These are phyloP conservation scores for Penicillium sp. DNA, from an alignment of 2,329 filamentous ascomycete genomes.

Conservation along the genomic window DNA sequence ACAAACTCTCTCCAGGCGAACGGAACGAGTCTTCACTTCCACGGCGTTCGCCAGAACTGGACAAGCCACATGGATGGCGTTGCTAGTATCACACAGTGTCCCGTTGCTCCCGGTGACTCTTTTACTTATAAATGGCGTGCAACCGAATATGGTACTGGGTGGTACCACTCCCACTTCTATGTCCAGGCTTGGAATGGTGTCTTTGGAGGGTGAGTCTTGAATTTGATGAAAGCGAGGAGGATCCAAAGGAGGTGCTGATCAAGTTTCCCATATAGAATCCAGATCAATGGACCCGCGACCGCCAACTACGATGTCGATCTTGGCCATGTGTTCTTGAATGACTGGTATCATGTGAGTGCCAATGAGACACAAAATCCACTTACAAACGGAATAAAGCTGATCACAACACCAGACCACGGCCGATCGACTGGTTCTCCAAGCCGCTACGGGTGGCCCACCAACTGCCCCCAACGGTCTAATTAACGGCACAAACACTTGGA, in stretches of 20 bases:
- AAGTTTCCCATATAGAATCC: slow-evolving; percentile 20
- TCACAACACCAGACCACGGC: slow-evolving; percentile 5
- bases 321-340: slow-evolving; percentile 34
- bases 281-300: slow-evolving; percentile 37
- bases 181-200: slow-evolving; percentile 38
- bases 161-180: slow-evolving; percentile 39
- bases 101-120: slow-evolving; percentile 33
- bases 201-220: slow-evolving; percentile 19
- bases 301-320: slow-evolving; percentile 35
- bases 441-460: slow-evolving; percentile 6
- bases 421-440: slow-evolving; percentile 9
- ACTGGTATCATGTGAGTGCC: slow-evolving; percentile 23
- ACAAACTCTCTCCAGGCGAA: slow-evolving; percentile 49
- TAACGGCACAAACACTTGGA: slow-evolving; percentile 13
- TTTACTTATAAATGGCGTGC: slow-evolving; percentile 38
- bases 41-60: slow-evolving; percentile 27
- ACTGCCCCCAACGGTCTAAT: slow-evolving; percentile 11
- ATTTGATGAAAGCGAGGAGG: neutral
- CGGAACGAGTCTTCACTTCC: slow-evolving; percentile 17
- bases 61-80: slow-evolving; percentile 17
- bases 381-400: neutral
- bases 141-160: slow-evolving; percentile 35
- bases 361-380: neutral
- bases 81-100: slow-evolving; percentile 33
- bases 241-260: neutral